Evolutionary conservation across 495 filamentous ascomycete species (phyloP), one percentile per base, ranked within the genome.

Genomic region (Acidiella bohemica): DNA sequence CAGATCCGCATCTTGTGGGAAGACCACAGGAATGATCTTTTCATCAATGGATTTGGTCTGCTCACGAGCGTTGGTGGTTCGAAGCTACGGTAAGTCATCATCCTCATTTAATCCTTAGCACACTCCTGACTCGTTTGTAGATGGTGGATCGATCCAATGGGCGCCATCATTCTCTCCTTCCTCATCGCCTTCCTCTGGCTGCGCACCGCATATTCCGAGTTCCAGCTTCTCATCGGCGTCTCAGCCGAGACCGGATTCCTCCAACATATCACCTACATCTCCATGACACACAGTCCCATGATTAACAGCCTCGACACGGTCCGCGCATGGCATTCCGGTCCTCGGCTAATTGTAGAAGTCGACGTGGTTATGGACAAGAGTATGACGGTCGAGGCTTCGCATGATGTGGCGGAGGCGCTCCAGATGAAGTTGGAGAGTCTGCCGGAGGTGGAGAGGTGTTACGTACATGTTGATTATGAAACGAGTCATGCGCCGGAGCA

Each of bases 391-490:
- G 68, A 72, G 39, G 76, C 75, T 17, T 93, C 87, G 0, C 90
- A 97, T 58, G 90, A 97, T 53, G 72, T 95, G 5, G 90, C 90
- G 0, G 90, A 97, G 61, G 85, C 78, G 54, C 67, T 97, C 44
- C 90, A 97, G 68, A 81, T 81, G 37, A 96, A 95, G 65, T 67
- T 97, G 4, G 90, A 97, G 72, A 79, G 75, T 26, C 59, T 97
- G 47, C 90, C 92, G 4, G 76, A 93, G 57, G 78, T 97, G 2
- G 90, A 96, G 68, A 64, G 90, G 45, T 84, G 86, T 1, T 97
- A 96, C 62, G 90, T 96, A 11, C 90, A 97, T 61, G 86, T 95
- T 12, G 90, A 97, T 55, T 96, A 88, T 50, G 90, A 97, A 68
- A 87, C 85, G 5, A 86, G 79, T n/a, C 90, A 97, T 59, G 93